A percentile compares a stretch with the other conserved stretches of the same genome.
phyloP scores from a whole-genome alignment of 805 yeast species.

The Saccharomycopsis schoenii region DNA sequence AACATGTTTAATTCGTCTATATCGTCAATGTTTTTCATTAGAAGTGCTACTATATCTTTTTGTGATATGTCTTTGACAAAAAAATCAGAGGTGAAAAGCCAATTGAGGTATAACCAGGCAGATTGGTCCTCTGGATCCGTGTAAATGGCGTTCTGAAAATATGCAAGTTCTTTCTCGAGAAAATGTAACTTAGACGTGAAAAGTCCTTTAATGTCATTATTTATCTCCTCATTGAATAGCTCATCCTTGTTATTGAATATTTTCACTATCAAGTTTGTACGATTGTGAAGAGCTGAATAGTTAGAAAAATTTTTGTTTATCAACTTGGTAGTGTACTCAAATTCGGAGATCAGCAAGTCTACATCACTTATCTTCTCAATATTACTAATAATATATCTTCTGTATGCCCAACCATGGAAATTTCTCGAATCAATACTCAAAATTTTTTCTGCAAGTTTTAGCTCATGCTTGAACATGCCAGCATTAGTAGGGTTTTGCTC shows the following conservation, averaged over 20 bases:
- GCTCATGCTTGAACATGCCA: constrained; percentile 53
- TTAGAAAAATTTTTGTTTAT: constrained; percentile 82
- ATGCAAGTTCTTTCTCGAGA: constrained; percentile 48
- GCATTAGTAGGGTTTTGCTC: constrained; percentile 37
- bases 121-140: constrained; percentile 94
- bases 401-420: constrained; percentile 93
- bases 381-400: constrained; percentile 55
- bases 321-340: constrained; percentile 65
- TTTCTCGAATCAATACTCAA: constrained; percentile 71
- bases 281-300: constrained; percentile 92
- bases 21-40: constrained; percentile 25
- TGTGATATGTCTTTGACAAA: constrained; percentile 28
- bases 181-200: constrained; percentile 28
- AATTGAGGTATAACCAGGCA: constrained; percentile 79
- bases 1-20: constrained; percentile 56
- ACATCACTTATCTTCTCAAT: constrained; percentile 23
- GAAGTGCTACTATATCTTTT: constrained; percentile 23
- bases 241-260: constrained; percentile 28
- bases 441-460: constrained; percentile 58
- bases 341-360: constrained; percentile 40
- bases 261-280: constrained; percentile 57
- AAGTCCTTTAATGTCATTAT: constrained; percentile 7
- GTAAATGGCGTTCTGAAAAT: constrained; percentile 74
- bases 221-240: constrained; percentile 3
- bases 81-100: constrained; percentile 51